Conservation (phyloP, 2,329 filamentous ascomycete species). For the Phialocephala subalpina region DNA sequence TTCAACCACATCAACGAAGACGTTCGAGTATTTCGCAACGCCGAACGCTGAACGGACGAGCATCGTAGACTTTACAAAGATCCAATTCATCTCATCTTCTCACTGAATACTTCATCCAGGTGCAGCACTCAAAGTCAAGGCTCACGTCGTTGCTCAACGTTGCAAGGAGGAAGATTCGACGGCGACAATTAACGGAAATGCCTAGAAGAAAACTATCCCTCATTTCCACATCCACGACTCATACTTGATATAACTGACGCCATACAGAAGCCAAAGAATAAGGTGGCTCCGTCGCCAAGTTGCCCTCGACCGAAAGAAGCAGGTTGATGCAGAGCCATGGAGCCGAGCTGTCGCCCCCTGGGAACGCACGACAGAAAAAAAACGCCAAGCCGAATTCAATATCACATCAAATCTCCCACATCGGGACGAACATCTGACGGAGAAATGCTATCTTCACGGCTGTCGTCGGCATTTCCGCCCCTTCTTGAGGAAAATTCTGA, state of each 20-base stretch:
- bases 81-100: no score
- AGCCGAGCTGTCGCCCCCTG: no score
- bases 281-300: not conserved
- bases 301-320: slow-evolving; percentile 4
- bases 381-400: not conserved
- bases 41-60: no score
- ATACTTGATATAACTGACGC: not conserved
- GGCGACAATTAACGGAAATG: not conserved
- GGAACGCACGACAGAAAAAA: not conserved
- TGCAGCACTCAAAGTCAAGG: not conserved
- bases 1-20: no score
- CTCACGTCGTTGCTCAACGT: not conserved
- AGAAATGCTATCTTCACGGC: not conserved
- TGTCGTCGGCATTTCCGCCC: not conserved
- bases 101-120: not conserved
- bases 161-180: not conserved
- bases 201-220: not conserved
- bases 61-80: no score
- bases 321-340: not conserved
- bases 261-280: not conserved
- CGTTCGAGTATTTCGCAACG: no score
- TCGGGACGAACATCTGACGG: slow-evolving; percentile 3
- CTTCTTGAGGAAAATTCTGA: not conserved
- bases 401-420: not conserved
- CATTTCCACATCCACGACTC: not conserved